Evolutionary conservation across 108 stramenopile species (phyloP), one percentile per base, ranked within the genome.

Genomic region (Pelagomonas calceolata): DNA sequence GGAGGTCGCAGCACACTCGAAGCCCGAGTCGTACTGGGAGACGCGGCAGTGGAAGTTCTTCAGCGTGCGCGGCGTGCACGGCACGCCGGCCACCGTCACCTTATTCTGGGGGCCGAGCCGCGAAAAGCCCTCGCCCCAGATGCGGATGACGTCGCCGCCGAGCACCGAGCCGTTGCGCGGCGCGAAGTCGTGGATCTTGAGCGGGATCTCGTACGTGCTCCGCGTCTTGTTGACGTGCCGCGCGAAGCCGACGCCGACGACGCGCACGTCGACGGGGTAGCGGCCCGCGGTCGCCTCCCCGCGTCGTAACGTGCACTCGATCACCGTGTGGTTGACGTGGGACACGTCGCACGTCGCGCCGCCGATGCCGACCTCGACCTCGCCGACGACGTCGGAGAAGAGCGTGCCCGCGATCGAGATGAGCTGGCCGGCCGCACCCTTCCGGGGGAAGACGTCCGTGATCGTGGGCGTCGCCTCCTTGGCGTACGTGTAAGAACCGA

Each of bases 11-110:
- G 51, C 51, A 26, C 51, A 60, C 21, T 17, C 21, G 21, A 9
- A 26, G 21, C 51, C 51, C 7, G 7, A 9, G 51, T 60, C 51
- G 26, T 26, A 60, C 21, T 26, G 7, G 21, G 51, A 60, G 7
- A 60, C 51, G 3, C 51, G 33, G 36, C 69, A 69, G 35, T 33
- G 36, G 64, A 30, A 65, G 70, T 71, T 71, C 64, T 71, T 71
- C 34, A 71, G n/a, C n/a, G 44, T 44, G 4, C n/a, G 5, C 32
- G 70, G 70, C 26, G 32, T 32, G 35, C 70, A 71, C 7, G 63
- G 30, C 30, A 64, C 70, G 35, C 64, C 64, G 33, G 64, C 34
- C 36, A 71, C 63, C 21, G 63, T 29, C 18, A 71, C 32, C 33
- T 36, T 4, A n/a, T 71, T 71, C 35, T 51, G 18, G 26, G 64